A percentile compares a stretch with the other conserved stretches of the same genome.
Evolutionary conservation across 2,329 filamentous ascomycete genomes (phyloP).

Genomic region (Diaporthe sp.): DNA sequence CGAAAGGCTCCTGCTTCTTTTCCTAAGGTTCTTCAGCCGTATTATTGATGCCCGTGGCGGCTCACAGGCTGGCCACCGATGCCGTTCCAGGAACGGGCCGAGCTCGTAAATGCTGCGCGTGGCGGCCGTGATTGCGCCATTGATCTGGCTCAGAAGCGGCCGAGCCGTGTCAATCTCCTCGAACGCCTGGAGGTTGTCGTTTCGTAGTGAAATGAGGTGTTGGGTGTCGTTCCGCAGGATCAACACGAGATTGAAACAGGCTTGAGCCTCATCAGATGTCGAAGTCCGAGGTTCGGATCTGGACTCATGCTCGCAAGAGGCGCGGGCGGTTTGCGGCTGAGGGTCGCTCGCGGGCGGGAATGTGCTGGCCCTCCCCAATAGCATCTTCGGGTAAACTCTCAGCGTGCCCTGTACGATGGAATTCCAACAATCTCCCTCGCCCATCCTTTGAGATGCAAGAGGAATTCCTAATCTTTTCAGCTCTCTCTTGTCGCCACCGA

Average conservation of each 20-base stretch:
- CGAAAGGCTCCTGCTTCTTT: slow-evolving; percentile 26
- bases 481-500: slow-evolving; percentile 8
- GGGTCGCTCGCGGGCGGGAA: slow-evolving; percentile 20
- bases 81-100: slow-evolving; percentile 37
- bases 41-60: slow-evolving; percentile 15
- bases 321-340: slow-evolving; percentile 16
- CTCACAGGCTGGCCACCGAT: slow-evolving; percentile 28
- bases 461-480: background rate
- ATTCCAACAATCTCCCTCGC: slow-evolving; percentile 26
- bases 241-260: slow-evolving; percentile 38
- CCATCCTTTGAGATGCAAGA: slow-evolving; percentile 17
- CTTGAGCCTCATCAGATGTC: slow-evolving; percentile 35
- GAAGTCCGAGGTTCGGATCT: slow-evolving; percentile 29
- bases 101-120: slow-evolving; percentile 36
- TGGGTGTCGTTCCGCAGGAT: slow-evolving; percentile 38
- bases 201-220: slow-evolving; percentile 37
- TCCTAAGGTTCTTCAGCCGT: slow-evolving; percentile 27
- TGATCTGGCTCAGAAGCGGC: slow-evolving; percentile 33
- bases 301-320: slow-evolving; percentile 32
- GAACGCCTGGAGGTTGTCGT: slow-evolving; percentile 31
- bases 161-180: slow-evolving; percentile 18
- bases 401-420: slow-evolving; percentile 13
- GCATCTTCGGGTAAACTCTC: slow-evolving; percentile 28
- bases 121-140: slow-evolving; percentile 36
- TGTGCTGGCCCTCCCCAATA: slow-evolving; percentile 26